Conservation (phyloP, 805 yeast species). For the Peterozyma xylosa region DNA sequence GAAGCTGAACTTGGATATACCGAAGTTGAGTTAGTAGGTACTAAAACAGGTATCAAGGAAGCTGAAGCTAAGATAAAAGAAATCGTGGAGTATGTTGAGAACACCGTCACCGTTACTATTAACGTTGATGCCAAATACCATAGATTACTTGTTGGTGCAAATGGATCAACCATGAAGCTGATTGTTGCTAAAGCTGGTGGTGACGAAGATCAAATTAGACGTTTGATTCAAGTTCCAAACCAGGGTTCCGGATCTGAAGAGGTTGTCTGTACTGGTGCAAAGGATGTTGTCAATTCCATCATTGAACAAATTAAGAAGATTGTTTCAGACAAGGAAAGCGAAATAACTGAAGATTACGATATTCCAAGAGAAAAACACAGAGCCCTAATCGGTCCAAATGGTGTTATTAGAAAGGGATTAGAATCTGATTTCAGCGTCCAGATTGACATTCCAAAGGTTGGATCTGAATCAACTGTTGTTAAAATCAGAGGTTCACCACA, state of each 20-base stretch:
- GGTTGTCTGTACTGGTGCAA: constrained; percentile 69
- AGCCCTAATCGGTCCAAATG: constrained; percentile 74
- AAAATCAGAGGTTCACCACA: constrained; percentile 61
- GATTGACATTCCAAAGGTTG: constrained; percentile 60
- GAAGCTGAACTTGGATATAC: constrained; percentile 44
- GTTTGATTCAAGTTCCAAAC: constrained; percentile 63
- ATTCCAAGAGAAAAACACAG: constrained; percentile 72
- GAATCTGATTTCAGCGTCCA: constrained; percentile 63
- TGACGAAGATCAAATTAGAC: constrained; percentile 35
- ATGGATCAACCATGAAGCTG: constrained; percentile 66
- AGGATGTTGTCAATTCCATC: constrained; percentile 61
- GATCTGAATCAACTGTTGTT: constrained; percentile 41
- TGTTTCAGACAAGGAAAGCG: constrained; percentile 57
- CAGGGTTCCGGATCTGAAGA: constrained; percentile 50
- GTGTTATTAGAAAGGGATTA: constrained; percentile 61
- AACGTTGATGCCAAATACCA: constrained; percentile 70
- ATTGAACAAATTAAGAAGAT: constrained; percentile 54
- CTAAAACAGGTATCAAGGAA: constrained; percentile 63
- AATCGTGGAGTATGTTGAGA: constrained; percentile 60
- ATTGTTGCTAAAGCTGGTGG: constrained; percentile 79
- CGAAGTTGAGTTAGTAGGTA: constrained; percentile 69
- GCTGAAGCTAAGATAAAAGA: constrained; percentile 59
- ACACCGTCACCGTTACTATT: constrained; percentile 47
- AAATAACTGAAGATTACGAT: constrained; percentile 41
- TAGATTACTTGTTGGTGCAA: constrained; percentile 69